Base-by-base conservation (phyloP, 345 rosid genomes). In the Erysimum cheiranthoides region DNA sequence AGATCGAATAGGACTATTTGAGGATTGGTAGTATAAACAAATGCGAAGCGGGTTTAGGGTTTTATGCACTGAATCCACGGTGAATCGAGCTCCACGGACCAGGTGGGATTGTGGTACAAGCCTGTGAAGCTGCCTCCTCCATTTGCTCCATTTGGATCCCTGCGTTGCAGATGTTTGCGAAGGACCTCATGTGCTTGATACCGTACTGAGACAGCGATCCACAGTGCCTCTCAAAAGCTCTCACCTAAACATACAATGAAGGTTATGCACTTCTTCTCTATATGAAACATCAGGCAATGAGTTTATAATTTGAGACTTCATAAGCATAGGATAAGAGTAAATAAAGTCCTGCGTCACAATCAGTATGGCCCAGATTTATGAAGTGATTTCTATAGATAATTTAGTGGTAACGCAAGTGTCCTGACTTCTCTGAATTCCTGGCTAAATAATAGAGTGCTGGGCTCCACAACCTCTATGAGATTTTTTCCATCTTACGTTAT, bases 151-250 rank as follows among this genome's bases (percentile, higher is more conserved):
- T 62, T 16, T n/a, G 72, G 67, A 91, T 80, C 76, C 98, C 92
- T 32, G 88, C 90, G 74, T 91, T 93, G 87, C 99, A 96, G 9
- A 96, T 64, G 84, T 96, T 96, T 52, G 93, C 99, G 14, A 96
- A 27, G 27, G 98, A 88, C 16, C 97, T 88, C 96, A 86, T 96
- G 83, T 96, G 95, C 75, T 91, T 93, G 96, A 96, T 96, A 60
- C 99, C 99, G 7, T 96, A 96, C 71, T 91, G 94, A 34, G 96
- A 84, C 40, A 96, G 70, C 38, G 97, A 87, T 69, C 99, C 99
- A 35, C 99, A 96, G 13, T 91, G 86, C 36, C 75, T 81, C 82
- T 96, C 99, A 59, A 90, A 95, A 49, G 87, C 92, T 75, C 97
- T 83, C 78, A 92, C 97, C 97, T 95, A 83, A 42, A 57, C 27